Base-by-base conservation (phyloP, 805 yeast genomes). In the Ogataea henricii region DNA sequence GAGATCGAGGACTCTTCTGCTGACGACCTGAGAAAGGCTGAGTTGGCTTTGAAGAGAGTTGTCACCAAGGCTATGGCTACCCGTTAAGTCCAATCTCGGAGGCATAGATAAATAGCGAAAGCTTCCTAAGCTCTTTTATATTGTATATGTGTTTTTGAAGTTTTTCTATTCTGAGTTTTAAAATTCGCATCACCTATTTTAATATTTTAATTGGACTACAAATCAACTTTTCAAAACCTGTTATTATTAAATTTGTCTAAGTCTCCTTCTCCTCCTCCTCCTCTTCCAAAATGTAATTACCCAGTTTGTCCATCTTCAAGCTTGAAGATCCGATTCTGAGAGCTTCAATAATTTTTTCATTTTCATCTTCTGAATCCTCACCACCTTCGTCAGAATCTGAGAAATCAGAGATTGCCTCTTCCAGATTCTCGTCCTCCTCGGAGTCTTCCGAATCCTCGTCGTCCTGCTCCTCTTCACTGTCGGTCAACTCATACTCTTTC, bases 21-120 rank as follows among this genome's bases (percentile, higher is more conserved):
- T 73, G 99, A 94, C 71, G 97, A 91, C 77, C 84, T 79, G 82
- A 89, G 98, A 87, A 94, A 89, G 87, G 98, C 99, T 71, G 98
- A 94, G 84, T 89, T 94, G 74, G 85, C 90, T 76, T 88, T 94
- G 76, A 94, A 94, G 90, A 89, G 99, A 79, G 97, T 92, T 71
- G 97, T 92, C 74, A 92, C 97, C 83, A 92, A 90, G 83, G 97
- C 97, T 75, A 88, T 91, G 90, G 87, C 97, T 67, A 82, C 97
- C 76, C 97, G 97, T 83, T 87, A 86, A 84, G 77, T 40, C 35
- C 43, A 46, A 26, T 27, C 27, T 36, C 46, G 40, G 40, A 26
- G 38, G 39, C 44, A 43, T 34, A 39, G 32, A 40, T 45, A 45
- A 44, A 40, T 48, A 43, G 43, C 35, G 38, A 22, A 34, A 43